A percentile compares a stretch with the other conserved stretches of the same genome.
Conservation (phyloP, 345 rosid genomes). For the Populus alba region DNA sequence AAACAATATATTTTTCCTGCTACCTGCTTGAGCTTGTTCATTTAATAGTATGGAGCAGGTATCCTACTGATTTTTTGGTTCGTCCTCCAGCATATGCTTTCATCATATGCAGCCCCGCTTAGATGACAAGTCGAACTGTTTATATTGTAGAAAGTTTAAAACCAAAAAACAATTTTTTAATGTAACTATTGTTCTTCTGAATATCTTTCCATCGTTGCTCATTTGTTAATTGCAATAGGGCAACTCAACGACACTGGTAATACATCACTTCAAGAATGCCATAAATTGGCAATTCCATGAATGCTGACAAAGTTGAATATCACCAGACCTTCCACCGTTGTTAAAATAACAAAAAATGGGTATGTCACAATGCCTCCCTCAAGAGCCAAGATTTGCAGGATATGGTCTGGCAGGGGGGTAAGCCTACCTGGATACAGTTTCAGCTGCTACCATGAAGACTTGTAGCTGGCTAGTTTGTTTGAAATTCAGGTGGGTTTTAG, state of each 20-base stretch:
- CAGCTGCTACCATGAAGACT: background rate
- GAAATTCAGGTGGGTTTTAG: background rate
- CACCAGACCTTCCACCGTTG: background rate
- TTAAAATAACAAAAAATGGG: background rate
- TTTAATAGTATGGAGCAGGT: conserved; percentile 6
- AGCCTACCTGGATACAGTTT: background rate
- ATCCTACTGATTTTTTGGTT: conserved; percentile 6
- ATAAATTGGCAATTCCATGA: background rate
- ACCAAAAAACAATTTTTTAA: background rate
- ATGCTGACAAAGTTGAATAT: background rate
- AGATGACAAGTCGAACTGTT: background rate
- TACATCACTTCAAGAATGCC: too few species aligned
- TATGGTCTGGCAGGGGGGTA: background rate
- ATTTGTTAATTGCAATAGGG: background rate
- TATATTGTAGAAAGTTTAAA: conserved; percentile 3
- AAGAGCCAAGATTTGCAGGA: background rate
- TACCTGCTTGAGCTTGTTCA: conserved; percentile 7
- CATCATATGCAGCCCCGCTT: background rate
- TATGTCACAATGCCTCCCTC: background rate
- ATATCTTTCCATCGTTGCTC: background rate
- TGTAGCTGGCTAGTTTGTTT: background rate
- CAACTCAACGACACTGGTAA: background rate
- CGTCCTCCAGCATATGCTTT: background rate
- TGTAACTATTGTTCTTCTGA: background rate
- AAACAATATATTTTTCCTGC: background rate